Evolutionary conservation across 176 grass and related monocot genomes (phyloP).

Genomic region (Hordeum vulgare): DNA sequence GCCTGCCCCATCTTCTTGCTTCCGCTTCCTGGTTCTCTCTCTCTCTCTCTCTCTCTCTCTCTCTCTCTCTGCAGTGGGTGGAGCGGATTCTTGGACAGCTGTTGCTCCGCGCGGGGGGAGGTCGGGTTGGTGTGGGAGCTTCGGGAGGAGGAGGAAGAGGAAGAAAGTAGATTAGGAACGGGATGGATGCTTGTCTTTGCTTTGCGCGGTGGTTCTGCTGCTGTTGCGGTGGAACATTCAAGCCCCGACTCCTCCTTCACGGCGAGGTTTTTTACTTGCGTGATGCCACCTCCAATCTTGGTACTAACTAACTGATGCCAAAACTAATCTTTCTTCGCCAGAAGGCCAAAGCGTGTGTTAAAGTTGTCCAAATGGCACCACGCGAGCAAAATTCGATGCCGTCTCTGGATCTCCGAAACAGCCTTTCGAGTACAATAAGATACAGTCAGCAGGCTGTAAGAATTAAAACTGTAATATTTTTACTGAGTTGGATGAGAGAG

Average conservation of each 20-base stretch:
- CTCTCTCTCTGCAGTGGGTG: neutral
- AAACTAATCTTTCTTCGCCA: too few relatives aligned
- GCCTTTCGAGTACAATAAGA: too few relatives aligned
- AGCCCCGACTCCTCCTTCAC: neutral
- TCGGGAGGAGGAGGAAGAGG: neutral
- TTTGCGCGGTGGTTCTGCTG: neutral
- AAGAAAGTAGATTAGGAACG: neutral
- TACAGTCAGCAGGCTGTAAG: too few relatives aligned
- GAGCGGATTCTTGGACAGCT: neutral
- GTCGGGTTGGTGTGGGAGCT: neutral
- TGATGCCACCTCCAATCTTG: neutral
- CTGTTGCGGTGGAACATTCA: neutral
- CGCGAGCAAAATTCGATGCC: too few relatives aligned
- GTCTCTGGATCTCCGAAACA: too few relatives aligned
- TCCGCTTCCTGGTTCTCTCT: neutral
- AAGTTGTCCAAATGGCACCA: too few relatives aligned
- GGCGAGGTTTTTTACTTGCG: neutral
- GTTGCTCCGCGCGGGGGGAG: neutral
- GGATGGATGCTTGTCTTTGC: neutral
- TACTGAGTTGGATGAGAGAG: too few relatives aligned
- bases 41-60: neutral
- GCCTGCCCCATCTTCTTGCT: constrained; percentile 69
- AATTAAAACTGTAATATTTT: too few relatives aligned
- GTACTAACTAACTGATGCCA: neutral
- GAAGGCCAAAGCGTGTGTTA: too few relatives aligned